Conservation (phyloP, 2,329 filamentous ascomycete species). For the Colletotrichum lupini region DNA sequence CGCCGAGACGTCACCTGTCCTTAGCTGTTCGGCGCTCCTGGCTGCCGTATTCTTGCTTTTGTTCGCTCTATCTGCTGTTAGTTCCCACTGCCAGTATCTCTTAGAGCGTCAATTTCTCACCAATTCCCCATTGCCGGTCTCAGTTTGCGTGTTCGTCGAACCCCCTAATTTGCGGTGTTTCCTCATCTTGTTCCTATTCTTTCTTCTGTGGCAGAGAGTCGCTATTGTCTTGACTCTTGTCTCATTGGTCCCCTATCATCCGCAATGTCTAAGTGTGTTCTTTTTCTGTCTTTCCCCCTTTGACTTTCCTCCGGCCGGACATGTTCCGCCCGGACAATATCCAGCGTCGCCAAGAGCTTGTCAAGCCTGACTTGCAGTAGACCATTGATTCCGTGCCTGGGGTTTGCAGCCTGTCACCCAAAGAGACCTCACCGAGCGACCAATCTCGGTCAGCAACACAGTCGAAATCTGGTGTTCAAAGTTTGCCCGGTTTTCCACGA, state of each 20-base stretch:
- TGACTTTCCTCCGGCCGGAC: not conserved
- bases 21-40: not conserved
- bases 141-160: not conserved
- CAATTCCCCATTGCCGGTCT: not conserved
- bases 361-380: slow-evolving; percentile 10
- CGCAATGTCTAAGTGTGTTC: not conserved
- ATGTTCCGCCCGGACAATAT: not conserved
- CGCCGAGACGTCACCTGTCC: slow-evolving; percentile 6
- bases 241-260: not conserved
- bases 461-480: no score
- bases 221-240: not conserved
- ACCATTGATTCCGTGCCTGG: not conserved
- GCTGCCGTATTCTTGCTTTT: not conserved
- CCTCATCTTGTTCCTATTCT: not conserved
- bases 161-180: not conserved
- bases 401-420: not conserved
- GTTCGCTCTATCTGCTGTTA: not conserved
- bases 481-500: not conserved
- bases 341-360: slow-evolving; percentile 9
- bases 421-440: not conserved
- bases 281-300: not conserved
- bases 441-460: not conserved
- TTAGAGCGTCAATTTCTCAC: not conserved
- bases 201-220: not conserved
- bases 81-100: not conserved